A percentile compares a stretch with the other conserved stretches of the same genome.
phyloP scores from a whole-genome alignment of 139 green algal species.

The Picochlorum sp. region DNA sequence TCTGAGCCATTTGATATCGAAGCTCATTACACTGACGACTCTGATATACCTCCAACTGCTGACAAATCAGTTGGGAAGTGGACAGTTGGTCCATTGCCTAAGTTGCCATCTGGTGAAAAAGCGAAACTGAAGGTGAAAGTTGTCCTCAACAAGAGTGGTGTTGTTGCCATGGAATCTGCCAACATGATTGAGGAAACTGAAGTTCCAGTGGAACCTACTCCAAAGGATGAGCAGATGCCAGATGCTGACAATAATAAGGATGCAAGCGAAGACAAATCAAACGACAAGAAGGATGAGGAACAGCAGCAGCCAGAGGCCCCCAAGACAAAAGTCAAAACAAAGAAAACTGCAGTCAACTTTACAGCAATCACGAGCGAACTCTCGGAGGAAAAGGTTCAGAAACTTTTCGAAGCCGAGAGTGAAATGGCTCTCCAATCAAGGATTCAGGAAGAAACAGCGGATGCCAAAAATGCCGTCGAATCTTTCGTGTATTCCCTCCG shows the following conservation, averaged over 20 bases:
- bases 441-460: slow-evolving; percentile 91
- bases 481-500: slow-evolving; percentile 86
- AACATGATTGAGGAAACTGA: slow-evolving; percentile 79
- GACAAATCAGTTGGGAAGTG: slow-evolving; percentile 26
- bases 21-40: slow-evolving; percentile 60
- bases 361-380: slow-evolving; percentile 27
- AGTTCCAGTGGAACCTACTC: slow-evolving; percentile 36
- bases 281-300: slow-evolving; percentile 11
- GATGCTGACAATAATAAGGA: slow-evolving; percentile 11
- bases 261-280: slow-evolving; percentile 18
- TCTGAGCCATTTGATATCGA: slow-evolving; percentile 52
- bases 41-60: slow-evolving; percentile 40
- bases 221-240: slow-evolving; percentile 10
- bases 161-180: slow-evolving; percentile 69
- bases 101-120: slow-evolving; percentile 40
- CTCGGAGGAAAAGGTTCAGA: slow-evolving; percentile 28
- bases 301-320: not conserved
- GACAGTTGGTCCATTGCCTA: slow-evolving; percentile 34
- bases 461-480: slow-evolving; percentile 94
- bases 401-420: slow-evolving; percentile 48
- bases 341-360: slow-evolving; percentile 35
- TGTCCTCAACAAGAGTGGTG: slow-evolving; percentile 82
- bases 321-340: slow-evolving; percentile 39
- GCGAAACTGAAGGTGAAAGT: slow-evolving; percentile 81
- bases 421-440: slow-evolving; percentile 64